phyloP scores from a whole-genome alignment of 2,329 filamentous ascomycete genomes.

The Blastomyces gilchristii region DNA sequence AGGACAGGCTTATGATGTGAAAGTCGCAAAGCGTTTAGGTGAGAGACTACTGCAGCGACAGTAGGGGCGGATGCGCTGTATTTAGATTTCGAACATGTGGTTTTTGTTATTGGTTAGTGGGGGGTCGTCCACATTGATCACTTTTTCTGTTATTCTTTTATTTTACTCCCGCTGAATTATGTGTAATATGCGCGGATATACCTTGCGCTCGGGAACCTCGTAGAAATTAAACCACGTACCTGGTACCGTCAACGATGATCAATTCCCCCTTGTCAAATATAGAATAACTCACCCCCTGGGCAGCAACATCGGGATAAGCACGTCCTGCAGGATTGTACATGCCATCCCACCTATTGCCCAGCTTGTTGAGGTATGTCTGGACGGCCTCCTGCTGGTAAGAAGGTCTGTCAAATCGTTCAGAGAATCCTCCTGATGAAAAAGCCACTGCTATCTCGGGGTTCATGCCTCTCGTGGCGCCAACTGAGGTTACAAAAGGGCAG shows the following conservation, averaged over 20 bases:
- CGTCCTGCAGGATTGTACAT: constrained; percentile 45
- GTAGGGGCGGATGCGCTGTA: constrained; percentile 50
- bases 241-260: constrained; percentile 38
- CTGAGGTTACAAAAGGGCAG: constrained; percentile 54
- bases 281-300: constrained; percentile 40
- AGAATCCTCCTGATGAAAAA: constrained; percentile 40
- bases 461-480: constrained; percentile 48
- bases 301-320: constrained; percentile 52
- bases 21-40: constrained; percentile 55
- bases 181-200: neutral
- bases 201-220: neutral
- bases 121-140: neutral
- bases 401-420: constrained; percentile 40
- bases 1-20: constrained; percentile 43
- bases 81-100: neutral
- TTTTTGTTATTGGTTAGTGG: neutral
- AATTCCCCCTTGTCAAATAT: constrained; percentile 32
- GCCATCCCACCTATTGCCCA: constrained; percentile 33
- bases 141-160: neutral
- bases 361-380: constrained; percentile 34
- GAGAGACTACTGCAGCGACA: constrained; percentile 51
- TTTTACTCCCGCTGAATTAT: too few relatives aligned
- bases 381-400: constrained; percentile 40
- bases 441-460: constrained; percentile 43
- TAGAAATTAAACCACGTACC: constrained; percentile 8